Conservation (phyloP, 345 rosid species). For the Linum trigynum region DNA sequence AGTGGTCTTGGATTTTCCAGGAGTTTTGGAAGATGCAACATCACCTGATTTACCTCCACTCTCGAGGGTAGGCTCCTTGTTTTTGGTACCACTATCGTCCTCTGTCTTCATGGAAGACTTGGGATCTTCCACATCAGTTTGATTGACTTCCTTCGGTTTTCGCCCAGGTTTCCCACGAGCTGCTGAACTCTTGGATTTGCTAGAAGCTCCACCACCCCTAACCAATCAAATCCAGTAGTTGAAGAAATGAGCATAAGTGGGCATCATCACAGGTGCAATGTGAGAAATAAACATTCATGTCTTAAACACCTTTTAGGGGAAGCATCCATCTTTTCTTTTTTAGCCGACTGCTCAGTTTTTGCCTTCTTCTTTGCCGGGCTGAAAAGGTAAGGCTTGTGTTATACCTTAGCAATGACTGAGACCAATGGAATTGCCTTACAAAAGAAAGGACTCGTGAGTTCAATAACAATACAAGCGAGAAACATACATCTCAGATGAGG, state of each 20-base stretch:
- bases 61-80: conserved; percentile 36
- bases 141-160: conserved; percentile 27
- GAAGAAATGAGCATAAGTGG: not conserved
- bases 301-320: conserved; percentile 43
- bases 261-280: conserved; percentile 11
- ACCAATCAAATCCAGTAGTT: conserved; percentile 3
- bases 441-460: not conserved
- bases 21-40: conserved; percentile 16
- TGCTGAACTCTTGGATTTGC: conserved; percentile 37
- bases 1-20: conserved; percentile 36
- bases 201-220: conserved; percentile 64
- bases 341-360: conserved; percentile 33
- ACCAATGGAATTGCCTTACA: not conserved
- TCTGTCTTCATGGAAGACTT: conserved; percentile 32
- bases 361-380: conserved; percentile 67
- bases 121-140: conserved; percentile 31
- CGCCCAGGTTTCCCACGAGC: conserved; percentile 18
- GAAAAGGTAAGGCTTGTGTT: not conserved
- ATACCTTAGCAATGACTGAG: not conserved
- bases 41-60: conserved; percentile 36
- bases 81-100: conserved; percentile 28
- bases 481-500: conserved; percentile 54
- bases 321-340: conserved; percentile 40
- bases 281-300: conserved; percentile 7
- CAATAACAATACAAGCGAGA: not conserved